Conservation (phyloP, 768 basidiomycete species). For the Mrakia gelida region DNA sequence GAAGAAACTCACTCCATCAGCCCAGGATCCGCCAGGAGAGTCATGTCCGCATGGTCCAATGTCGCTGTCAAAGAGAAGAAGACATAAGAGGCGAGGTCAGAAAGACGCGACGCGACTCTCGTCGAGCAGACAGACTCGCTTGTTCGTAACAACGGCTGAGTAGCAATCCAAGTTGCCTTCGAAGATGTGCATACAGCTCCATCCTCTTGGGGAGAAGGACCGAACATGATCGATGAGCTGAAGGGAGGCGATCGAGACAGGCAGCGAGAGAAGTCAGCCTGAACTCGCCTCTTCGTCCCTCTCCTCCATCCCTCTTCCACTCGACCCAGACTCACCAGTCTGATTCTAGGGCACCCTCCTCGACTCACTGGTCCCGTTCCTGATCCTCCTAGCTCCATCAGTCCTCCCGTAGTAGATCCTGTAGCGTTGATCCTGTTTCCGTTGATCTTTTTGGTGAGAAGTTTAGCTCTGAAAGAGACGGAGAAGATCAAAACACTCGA, state of each 20-base stretch:
- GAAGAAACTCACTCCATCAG: conserved; percentile 58
- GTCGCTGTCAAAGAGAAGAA: conserved; percentile 44
- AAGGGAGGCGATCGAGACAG: neutral
- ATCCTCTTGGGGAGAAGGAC: conserved; percentile 62
- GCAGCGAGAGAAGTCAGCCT: too few species aligned
- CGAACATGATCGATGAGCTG: conserved; percentile 74
- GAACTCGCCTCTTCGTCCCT: neutral
- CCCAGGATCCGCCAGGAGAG: conserved; percentile 61
- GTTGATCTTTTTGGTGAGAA: conserved; percentile 48
- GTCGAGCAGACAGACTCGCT: conserved; percentile 38
- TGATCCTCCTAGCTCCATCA: conserved; percentile 74
- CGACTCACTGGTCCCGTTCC: conserved; percentile 49
- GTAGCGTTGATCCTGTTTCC: conserved; percentile 28
- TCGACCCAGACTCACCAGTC: too few species aligned
- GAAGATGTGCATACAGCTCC: conserved; percentile 73
- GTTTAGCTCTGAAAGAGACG: too few species aligned
- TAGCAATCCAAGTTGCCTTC: conserved; percentile 35
- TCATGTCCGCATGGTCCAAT: conserved; percentile 51
- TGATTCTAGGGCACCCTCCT: too few species aligned
- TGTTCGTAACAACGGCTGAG: conserved; percentile 58
- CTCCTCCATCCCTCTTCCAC: neutral
- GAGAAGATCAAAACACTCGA: too few species aligned
- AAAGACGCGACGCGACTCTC: too few species aligned
- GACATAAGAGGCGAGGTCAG: conserved; percentile 28
- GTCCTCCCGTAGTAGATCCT: conserved; percentile 25